Evolutionary conservation across 169 alveolate genomes (phyloP).

Genomic region (Eimeria acervulina): DNA sequence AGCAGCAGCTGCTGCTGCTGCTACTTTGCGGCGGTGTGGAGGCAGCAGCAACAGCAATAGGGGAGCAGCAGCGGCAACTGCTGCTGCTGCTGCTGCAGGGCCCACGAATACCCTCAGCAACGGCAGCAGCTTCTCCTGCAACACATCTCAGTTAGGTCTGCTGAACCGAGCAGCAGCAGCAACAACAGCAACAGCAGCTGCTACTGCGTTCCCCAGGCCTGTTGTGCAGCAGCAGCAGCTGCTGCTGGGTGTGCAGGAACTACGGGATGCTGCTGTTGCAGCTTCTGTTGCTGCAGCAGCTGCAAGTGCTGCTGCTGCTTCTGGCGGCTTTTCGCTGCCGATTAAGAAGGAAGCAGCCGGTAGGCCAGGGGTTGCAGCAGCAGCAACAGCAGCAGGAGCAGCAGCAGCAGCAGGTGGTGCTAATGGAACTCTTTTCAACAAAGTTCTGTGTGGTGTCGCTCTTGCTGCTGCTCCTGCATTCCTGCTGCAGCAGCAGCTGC

Average conservation of each 20-base stretch:
- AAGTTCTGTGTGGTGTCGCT: not conserved
- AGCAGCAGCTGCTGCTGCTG: constrained; percentile 28
- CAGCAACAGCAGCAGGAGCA: constrained; percentile 45
- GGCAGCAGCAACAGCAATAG: constrained; percentile 18
- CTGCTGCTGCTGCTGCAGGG: constrained; percentile 32
- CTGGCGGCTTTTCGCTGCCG: not conserved
- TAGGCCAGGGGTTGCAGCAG: not conserved
- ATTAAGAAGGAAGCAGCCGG: not conserved
- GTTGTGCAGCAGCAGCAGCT: constrained; percentile 5
- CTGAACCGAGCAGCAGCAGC: constrained; percentile 21
- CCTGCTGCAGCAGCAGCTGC: constrained; percentile 34
- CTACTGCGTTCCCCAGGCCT: not conserved
- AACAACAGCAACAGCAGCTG: constrained; percentile 12
- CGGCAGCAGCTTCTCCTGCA: constrained; percentile 18
- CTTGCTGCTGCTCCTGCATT: constrained; percentile 36
- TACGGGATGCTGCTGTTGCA: not conserved
- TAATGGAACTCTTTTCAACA: not conserved
- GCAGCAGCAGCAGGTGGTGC: constrained; percentile 19
- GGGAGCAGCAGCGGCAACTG: constrained; percentile 51
- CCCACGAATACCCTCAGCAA: not conserved
- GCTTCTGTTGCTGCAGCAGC: constrained; percentile 30
- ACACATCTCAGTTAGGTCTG: not conserved
- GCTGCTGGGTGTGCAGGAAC: not conserved
- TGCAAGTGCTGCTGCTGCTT: not conserved
- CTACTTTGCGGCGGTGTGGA: not conserved